phyloP scores from a whole-genome alignment of 805 yeast genomes.

The Wickerhamiella dianesei region DNA sequence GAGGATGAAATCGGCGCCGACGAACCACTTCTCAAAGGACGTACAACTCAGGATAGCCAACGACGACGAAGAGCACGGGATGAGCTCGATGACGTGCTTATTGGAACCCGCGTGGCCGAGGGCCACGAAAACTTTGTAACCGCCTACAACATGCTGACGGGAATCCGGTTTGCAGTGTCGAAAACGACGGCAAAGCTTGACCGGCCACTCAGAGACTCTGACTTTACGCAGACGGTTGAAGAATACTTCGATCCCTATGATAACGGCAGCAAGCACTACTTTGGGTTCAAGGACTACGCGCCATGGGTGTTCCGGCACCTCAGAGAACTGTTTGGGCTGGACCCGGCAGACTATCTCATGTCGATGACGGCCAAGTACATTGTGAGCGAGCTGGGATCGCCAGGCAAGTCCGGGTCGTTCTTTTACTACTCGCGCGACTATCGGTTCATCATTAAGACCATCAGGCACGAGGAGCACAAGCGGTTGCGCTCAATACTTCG shows the following conservation, averaged over 20 bases:
- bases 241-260: slow-evolving; percentile 81
- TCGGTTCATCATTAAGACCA: slow-evolving; percentile 88
- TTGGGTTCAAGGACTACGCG: slow-evolving; percentile 90
- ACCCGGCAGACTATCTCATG: slow-evolving; percentile 89
- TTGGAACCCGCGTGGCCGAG: slow-evolving; percentile 75
- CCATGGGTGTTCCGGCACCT: slow-evolving; percentile 89
- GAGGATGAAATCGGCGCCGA: background rate
- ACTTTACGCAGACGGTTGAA: slow-evolving; percentile 62
- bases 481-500: slow-evolving; percentile 61
- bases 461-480: slow-evolving; percentile 83
- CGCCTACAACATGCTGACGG: slow-evolving; percentile 96
- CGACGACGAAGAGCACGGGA: slow-evolving; percentile 5
- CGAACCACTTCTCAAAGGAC: background rate
- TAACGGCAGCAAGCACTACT: slow-evolving; percentile 80
- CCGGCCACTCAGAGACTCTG: slow-evolving; percentile 54
- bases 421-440: slow-evolving; percentile 91
- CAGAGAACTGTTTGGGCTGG: slow-evolving; percentile 66
- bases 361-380: slow-evolving; percentile 88
- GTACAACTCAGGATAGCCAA: background rate
- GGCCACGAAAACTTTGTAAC: slow-evolving; percentile 88
- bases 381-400: slow-evolving; percentile 81
- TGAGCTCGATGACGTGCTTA: slow-evolving; percentile 35
- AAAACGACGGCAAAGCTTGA: slow-evolving; percentile 71
- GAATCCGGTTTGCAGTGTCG: slow-evolving; percentile 89
- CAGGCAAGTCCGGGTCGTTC: slow-evolving; percentile 94